Evolutionary conservation across 176 grass and related monocot genomes (phyloP).

Genomic region (Bothriochloa decipiens): DNA sequence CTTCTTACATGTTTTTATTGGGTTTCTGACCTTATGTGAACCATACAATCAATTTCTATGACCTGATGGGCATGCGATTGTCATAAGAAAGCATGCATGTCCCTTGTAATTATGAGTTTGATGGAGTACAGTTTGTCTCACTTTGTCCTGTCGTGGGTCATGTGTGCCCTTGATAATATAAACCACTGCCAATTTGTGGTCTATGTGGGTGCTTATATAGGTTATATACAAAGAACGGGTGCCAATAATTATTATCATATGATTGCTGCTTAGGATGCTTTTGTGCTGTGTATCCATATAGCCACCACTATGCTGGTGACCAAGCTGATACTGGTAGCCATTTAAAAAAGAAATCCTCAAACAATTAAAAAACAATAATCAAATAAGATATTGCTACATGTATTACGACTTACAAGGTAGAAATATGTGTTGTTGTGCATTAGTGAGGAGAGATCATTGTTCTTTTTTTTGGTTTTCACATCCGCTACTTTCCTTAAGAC

Average conservation of each 20-base stretch:
- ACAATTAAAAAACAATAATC: background rate
- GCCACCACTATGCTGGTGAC: background rate
- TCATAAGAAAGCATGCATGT: background rate
- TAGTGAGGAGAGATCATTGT: background rate
- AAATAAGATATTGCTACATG: slow-evolving; percentile 8
- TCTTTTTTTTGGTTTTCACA: background rate
- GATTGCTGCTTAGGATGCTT: too few relatives aligned
- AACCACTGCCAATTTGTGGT: background rate
- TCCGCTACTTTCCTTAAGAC: slow-evolving; percentile 17
- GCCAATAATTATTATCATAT: background rate
- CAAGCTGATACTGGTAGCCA: background rate
- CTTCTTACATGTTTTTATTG: slow-evolving; percentile 22
- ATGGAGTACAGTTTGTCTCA: background rate
- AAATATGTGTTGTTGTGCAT: background rate
- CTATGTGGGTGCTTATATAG: background rate
- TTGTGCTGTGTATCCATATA: too few relatives aligned
- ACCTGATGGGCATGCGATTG: background rate
- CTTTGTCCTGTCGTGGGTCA: background rate
- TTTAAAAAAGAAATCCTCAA: background rate
- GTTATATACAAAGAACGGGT: background rate
- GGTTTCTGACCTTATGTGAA: background rate
- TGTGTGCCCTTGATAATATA: background rate
- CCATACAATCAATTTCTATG: slow-evolving; percentile 6
- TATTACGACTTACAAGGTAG: background rate
- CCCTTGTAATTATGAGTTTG: background rate